Percentiles rank a stretch among this genome's conserved stretches.
phyloP scores from a whole-genome alignment of 2,329 filamentous ascomycete genomes.

The Stagonosporopsis rhizophila region DNA sequence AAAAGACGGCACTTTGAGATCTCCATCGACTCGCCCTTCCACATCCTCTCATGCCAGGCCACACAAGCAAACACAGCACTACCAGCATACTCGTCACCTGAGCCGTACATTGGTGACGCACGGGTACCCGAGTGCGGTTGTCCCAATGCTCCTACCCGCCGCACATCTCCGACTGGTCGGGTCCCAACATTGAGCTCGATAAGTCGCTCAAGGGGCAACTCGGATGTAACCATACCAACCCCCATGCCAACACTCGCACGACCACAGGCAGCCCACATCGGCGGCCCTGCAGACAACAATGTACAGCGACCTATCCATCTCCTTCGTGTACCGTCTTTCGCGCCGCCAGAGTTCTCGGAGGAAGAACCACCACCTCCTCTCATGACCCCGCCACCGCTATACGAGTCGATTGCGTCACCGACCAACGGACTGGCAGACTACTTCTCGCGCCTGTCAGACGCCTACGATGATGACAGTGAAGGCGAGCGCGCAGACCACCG shows the following conservation, averaged over 20 bases:
- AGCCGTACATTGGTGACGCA: constrained; percentile 44
- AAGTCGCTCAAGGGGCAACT: constrained; percentile 45
- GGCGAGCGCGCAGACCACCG: constrained; percentile 49
- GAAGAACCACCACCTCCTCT: constrained; percentile 76
- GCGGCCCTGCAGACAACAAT: constrained; percentile 55
- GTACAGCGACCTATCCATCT: constrained; percentile 80
- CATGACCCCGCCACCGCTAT: constrained; percentile 83
- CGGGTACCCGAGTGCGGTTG: constrained; percentile 66
- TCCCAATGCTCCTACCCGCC: constrained; percentile 66
- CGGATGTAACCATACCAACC: constrained; percentile 28
- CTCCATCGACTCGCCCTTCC: constrained; percentile 94
- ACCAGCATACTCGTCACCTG: constrained; percentile 75
- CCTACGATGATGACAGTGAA: constrained; percentile 67
- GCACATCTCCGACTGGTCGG: constrained; percentile 57
- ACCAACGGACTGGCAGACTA: constrained; percentile 81
- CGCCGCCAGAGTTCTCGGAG: constrained; percentile 85
- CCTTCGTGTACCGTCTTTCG: constrained; percentile 82
- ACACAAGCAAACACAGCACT: constrained; percentile 87
- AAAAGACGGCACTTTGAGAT: constrained; percentile 93
- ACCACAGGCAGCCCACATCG: constrained; percentile 55
- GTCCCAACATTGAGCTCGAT: constrained; percentile 67
- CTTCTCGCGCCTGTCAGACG: constrained; percentile 77
- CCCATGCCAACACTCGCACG: constrained; percentile 59
- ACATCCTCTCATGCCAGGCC: constrained; percentile 91
- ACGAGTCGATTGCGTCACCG: constrained; percentile 78